Conservation (phyloP, 2,329 filamentous ascomycete genomes). For the Diplodia intermedia region DNA sequence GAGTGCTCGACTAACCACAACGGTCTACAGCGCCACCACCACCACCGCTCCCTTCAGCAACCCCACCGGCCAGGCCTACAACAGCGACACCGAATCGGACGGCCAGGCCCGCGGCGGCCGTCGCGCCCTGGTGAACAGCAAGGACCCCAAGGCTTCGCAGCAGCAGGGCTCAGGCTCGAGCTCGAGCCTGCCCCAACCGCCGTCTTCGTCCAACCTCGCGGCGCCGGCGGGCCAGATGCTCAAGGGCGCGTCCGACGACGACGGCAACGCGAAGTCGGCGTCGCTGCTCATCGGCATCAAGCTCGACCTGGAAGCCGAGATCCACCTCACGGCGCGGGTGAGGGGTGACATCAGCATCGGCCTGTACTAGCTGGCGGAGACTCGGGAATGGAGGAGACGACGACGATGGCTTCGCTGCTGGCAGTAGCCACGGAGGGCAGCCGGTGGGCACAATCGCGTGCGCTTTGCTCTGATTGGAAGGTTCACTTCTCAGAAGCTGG, state of each 20-base stretch:
- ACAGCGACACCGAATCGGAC: conserved; percentile 29
- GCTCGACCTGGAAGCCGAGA: conserved; percentile 68
- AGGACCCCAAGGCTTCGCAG: conserved; percentile 1
- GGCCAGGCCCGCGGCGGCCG: conserved; percentile 27
- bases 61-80: conserved; percentile 12
- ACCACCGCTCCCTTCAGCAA: conserved; percentile 27
- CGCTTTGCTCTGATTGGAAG: conserved; percentile 2
- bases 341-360: conserved; percentile 68
- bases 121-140: conserved; percentile 20
- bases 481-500: background rate
- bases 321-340: conserved; percentile 66
- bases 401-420: background rate
- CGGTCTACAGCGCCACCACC: conserved; percentile 9
- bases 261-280: conserved; percentile 64
- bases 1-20: background rate
- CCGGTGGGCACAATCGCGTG: background rate
- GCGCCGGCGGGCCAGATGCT: conserved; percentile 59
- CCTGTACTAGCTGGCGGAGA: conserved; percentile 54
- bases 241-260: conserved; percentile 63
- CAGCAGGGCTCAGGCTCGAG: conserved; percentile 4
- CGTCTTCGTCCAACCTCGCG: conserved; percentile 9
- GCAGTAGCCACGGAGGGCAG: background rate
- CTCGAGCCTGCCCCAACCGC: conserved; percentile 1
- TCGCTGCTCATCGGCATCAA: conserved; percentile 68
- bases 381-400: background rate